These are phyloP conservation scores for thale cress (Arabidopsis thaliana) DNA, from an alignment of 345 rosid genomes.

Conservation along the genomic window DNA sequence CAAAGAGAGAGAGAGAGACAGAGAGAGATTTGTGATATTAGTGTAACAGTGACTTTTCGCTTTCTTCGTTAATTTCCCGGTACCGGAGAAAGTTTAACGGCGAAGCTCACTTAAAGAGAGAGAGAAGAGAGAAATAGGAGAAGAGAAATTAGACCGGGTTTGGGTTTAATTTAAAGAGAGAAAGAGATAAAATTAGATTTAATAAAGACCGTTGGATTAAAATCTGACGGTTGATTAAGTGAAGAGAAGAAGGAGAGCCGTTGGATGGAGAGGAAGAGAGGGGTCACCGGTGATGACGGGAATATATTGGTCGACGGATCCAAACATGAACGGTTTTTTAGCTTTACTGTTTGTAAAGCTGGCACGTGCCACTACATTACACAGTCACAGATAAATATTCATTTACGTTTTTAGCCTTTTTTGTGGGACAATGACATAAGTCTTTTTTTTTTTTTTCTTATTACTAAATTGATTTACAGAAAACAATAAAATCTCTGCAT, in stretches of 20 bases:
- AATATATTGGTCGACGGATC: slow-evolving; percentile 66
- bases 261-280: slow-evolving; percentile 49
- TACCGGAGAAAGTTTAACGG: slow-evolving; percentile 30
- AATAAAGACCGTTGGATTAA: slow-evolving; percentile 56
- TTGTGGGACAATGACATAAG: too few relatives aligned
- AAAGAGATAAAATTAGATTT: slow-evolving; percentile 40
- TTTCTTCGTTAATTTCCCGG: slow-evolving; percentile 1
- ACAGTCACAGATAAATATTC: slow-evolving; percentile 14
- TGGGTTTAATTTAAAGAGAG: slow-evolving; percentile 46
- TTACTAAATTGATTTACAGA: slow-evolving; percentile 9
- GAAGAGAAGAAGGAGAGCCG: slow-evolving; percentile 38
- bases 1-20: not conserved
- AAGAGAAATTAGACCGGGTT: slow-evolving; percentile 44
- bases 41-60: not conserved
- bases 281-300: slow-evolving; percentile 57
- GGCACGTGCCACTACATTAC: slow-evolving; percentile 61
- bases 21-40: not conserved
- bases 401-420: not conserved
- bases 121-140: slow-evolving; percentile 9
- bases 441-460: not conserved
- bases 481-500: slow-evolving; percentile 20
- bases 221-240: slow-evolving; percentile 42
- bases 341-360: slow-evolving; percentile 57
- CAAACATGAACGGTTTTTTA: slow-evolving; percentile 50
- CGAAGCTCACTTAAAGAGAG: slow-evolving; percentile 23